Evolutionary conservation across 2,329 filamentous ascomycete species (phyloP).

Genomic region (Penicillium nordicum): DNA sequence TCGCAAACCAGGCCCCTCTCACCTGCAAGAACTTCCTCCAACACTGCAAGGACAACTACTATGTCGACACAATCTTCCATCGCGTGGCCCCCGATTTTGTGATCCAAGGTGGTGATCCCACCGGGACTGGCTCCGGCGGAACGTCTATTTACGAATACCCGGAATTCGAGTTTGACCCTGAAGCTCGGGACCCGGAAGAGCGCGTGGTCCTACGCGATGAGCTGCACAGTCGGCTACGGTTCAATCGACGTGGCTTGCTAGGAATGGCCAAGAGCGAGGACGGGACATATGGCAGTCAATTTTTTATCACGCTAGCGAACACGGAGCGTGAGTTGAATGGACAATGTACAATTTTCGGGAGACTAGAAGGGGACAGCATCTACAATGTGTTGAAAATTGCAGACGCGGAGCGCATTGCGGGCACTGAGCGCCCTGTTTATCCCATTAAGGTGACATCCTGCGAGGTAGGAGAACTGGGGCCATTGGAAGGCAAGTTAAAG

Average conservation of each 20-base stretch:
- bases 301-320: conserved; percentile 85
- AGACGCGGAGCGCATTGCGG: conserved; percentile 75
- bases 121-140: conserved; percentile 85
- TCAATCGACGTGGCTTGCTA: conserved; percentile 82
- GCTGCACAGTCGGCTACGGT: conserved; percentile 86
- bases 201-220: conserved; percentile 77
- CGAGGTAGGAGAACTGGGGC: conserved; percentile 46
- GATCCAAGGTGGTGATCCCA: conserved; percentile 90
- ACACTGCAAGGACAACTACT: conserved; percentile 91
- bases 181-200: conserved; percentile 46
- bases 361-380: conserved; percentile 88
- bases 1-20: conserved; percentile 88
- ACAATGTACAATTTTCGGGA: conserved; percentile 90
- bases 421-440: conserved; percentile 79
- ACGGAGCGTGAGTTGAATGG: conserved; percentile 80
- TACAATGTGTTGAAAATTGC: conserved; percentile 95
- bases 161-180: conserved; percentile 53
- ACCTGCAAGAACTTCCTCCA: conserved; percentile 95
- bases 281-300: conserved; percentile 89
- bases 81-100: conserved; percentile 89
- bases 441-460: conserved; percentile 66
- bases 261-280: conserved; percentile 81
- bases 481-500: conserved; percentile 44
- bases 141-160: conserved; percentile 84
- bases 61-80: conserved; percentile 90